Evolutionary conservation across 176 grass and related monocot genomes (phyloP).

Genomic region (Chloris gayana): DNA sequence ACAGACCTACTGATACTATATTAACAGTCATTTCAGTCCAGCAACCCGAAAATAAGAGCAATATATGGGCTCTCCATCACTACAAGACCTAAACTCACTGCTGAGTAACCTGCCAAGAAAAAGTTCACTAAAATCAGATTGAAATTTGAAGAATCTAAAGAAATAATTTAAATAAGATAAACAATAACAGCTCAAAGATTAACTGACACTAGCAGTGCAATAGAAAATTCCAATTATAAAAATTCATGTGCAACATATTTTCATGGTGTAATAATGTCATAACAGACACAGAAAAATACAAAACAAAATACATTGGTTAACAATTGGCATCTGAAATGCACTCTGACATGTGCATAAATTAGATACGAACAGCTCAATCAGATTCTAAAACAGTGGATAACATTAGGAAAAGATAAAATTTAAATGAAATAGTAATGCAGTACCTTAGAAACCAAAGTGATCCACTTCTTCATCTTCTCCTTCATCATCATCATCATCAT

Average conservation of each 20-base stretch:
- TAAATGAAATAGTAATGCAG: not conserved
- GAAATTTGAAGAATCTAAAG: constrained; percentile 7
- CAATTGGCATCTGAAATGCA: not conserved
- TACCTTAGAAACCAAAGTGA: constrained; percentile 75
- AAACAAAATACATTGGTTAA: not conserved
- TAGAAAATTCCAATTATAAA: not conserved
- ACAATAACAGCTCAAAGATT: not conserved
- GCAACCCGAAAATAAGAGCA: constrained; percentile 12
- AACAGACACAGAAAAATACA: too few species aligned
- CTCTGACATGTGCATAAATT: not conserved
- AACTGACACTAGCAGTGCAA: not conserved
- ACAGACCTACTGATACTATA: constrained; percentile 38
- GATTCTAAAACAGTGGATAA: not conserved
- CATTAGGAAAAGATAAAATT: constrained; percentile 9
- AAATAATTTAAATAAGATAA: not conserved
- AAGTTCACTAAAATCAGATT: constrained; percentile 8
- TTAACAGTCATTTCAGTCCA: constrained; percentile 9
- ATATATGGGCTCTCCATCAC: not conserved
- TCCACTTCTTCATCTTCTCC: constrained; percentile 77
- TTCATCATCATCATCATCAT: constrained; percentile 78
- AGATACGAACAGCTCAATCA: not conserved
- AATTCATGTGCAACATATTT: constrained; percentile 1
- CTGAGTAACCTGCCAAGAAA: constrained; percentile 33
- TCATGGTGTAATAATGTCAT: not conserved
- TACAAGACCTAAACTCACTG: constrained; percentile 12